A percentile compares a stretch with the other conserved stretches of the same genome.
phyloP scores from a whole-genome alignment of 192 early-diverging fungal species.

The Backusella macrospora region DNA sequence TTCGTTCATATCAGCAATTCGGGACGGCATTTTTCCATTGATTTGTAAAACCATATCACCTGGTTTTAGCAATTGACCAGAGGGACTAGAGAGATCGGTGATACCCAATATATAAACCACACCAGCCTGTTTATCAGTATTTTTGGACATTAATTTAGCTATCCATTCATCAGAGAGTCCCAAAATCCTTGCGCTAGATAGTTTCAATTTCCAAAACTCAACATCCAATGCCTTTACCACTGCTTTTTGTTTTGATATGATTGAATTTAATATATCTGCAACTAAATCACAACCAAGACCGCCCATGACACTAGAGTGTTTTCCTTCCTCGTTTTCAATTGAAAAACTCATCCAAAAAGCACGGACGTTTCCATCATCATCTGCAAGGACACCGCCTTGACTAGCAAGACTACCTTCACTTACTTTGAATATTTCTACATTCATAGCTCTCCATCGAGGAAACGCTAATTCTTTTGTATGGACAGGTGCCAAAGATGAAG shows the following conservation, averaged over 20 bases:
- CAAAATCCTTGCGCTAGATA: constrained; percentile 58
- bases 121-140: constrained; percentile 31
- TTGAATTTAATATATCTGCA: constrained; percentile 45
- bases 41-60: constrained; percentile 71
- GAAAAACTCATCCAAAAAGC: constrained; percentile 71
- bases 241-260: constrained; percentile 51
- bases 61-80: constrained; percentile 55
- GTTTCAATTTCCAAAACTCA: constrained; percentile 60
- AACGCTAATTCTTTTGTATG: constrained; percentile 64
- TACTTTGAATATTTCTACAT: constrained; percentile 57
- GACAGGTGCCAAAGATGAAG: constrained; percentile 59
- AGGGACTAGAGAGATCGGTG: constrained; percentile 61
- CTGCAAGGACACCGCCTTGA: constrained; percentile 71
- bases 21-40: constrained; percentile 60
- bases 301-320: constrained; percentile 63
- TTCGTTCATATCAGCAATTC: constrained; percentile 58
- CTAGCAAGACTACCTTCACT: constrained; percentile 65
- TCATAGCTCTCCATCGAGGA: constrained; percentile 60
- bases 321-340: constrained; percentile 57
- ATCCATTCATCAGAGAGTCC: constrained; percentile 64
- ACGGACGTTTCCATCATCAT: constrained; percentile 56
- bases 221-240: constrained; percentile 56
- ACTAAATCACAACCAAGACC: constrained; percentile 52
- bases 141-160: constrained; percentile 47
- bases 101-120: constrained; percentile 58